Base-by-base conservation (phyloP, 331 rosid species). In the Rhamnella rubrinervis region DNA sequence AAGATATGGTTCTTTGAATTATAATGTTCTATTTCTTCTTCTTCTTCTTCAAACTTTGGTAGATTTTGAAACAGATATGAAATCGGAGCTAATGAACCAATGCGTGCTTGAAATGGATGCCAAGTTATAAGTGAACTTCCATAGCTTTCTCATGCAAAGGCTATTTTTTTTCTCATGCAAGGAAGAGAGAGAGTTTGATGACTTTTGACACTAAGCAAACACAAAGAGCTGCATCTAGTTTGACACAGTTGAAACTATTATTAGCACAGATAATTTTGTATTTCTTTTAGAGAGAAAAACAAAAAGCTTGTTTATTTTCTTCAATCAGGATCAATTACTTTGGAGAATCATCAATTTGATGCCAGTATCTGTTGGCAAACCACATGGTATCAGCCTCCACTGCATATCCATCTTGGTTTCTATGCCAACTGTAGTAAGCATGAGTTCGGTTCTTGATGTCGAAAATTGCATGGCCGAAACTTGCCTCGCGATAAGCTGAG, bases 401-500 rank as follows among this genome's bases (percentile, higher is more conserved):
- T 4, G 86, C 85, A 40, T 77, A 63, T n/a, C 81, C 85, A 35
- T 87, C 92, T 46, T 85, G 70, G 71, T 84, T 87, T 19, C 92
- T 71, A 67, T 86, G 80, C 98, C 98, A 90, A 25, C 89, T 47
- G 51, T 77, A 88, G 74, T 81, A 67, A 37, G 98, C 96, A 76
- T 90, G 98, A 11, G 93, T 93, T 73, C 89, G 64, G 71, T 93
- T 93, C 80, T 85, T 90, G 52, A 88, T 82, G 78, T 90, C 93
- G 11, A 93, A 88, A 23, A 84, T 84, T 62, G 81, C 97, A 38
- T 93, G 97, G 57, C 98, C 97, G n/a, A 86, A 93, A 70, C 98
- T 93, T 15, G 98, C 96, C 68, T 90, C 98, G 14, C 98, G 75
- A 64, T 52, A 93, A 6, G 90, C 97, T 0, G 98, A 93, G 83